A percentile compares a stretch with the other conserved stretches of the same genome.
phyloP scores from a whole-genome alignment of 148 eudicot species.

The Rhododendron molle region DNA sequence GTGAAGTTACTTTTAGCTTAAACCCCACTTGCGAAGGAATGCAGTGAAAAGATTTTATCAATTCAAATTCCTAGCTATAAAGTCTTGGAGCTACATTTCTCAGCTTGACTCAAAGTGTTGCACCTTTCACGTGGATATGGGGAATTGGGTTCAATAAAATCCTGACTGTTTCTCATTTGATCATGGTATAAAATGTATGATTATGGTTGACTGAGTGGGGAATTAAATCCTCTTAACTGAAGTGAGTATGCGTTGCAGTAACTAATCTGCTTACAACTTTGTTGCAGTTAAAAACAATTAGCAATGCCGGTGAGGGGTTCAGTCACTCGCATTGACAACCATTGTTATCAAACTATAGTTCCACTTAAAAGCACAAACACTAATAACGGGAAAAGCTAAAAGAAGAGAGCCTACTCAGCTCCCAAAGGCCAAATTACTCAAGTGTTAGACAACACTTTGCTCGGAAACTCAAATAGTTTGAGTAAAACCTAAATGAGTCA shows the following conservation, averaged over 20 bases:
- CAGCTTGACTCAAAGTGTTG: not conserved
- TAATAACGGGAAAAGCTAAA: not conserved
- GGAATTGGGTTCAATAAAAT: not conserved
- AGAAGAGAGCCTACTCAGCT: not conserved
- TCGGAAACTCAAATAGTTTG: not conserved
- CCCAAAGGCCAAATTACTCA: not conserved
- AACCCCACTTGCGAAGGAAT: not conserved
- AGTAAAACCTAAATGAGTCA: not conserved
- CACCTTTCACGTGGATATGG: not conserved
- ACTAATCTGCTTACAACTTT: not conserved
- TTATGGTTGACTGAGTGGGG: not conserved
- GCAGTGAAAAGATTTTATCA: not conserved
- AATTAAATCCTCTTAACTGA: not conserved
- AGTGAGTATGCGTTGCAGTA: not conserved
- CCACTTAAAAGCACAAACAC: not conserved
- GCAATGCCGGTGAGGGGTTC: not conserved
- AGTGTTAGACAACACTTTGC: not conserved
- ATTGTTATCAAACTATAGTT: not conserved
- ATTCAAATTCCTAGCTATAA: not conserved
- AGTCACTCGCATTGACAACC: not conserved
- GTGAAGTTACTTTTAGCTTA: not conserved
- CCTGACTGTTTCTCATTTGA: not conserved
- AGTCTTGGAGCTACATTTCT: not conserved
- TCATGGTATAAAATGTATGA: not conserved
- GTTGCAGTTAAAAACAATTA: not conserved